A percentile compares a stretch with the other conserved stretches of the same genome.
phyloP scores from a whole-genome alignment of 257 asterid species.

The Ballota nigra region DNA sequence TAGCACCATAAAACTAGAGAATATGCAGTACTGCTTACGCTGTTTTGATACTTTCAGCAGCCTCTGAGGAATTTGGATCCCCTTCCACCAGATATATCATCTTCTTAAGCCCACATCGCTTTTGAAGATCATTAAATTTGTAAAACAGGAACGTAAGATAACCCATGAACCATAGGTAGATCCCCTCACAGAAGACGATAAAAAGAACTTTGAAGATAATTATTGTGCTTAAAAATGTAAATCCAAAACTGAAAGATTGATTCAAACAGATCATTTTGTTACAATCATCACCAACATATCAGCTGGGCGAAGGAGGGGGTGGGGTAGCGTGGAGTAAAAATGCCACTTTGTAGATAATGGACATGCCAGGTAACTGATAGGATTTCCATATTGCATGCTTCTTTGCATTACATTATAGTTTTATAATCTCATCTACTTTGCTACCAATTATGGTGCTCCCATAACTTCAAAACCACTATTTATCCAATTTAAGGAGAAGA shows the following conservation, averaged over 20 bases:
- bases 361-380: too few relatives aligned
- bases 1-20: constrained; percentile 12
- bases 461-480: constrained; percentile 4
- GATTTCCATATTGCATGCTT: not conserved
- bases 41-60: constrained; percentile 92
- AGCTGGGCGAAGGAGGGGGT: not conserved
- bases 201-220: constrained; percentile 7
- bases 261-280: constrained; percentile 5
- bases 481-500: constrained; percentile 12
- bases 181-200: not conserved
- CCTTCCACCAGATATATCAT: constrained; percentile 96
- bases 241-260: not conserved
- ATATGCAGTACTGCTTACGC: constrained; percentile 57
- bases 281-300: not conserved
- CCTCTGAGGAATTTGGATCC: constrained; percentile 88
- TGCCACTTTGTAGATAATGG: not conserved
- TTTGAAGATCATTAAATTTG: constrained; percentile 25
- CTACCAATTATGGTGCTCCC: not conserved
- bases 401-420: not conserved
- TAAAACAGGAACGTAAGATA: not conserved
- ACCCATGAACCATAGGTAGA: constrained; percentile 1
- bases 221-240: not conserved
- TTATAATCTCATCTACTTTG: constrained; percentile 1
- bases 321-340: not conserved
- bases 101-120: constrained; percentile 98